Evolutionary conservation across 2,329 filamentous ascomycete species (phyloP), one percentile per base, ranked within the genome.

Genomic region (Aotearoamyces nothofagi): DNA sequence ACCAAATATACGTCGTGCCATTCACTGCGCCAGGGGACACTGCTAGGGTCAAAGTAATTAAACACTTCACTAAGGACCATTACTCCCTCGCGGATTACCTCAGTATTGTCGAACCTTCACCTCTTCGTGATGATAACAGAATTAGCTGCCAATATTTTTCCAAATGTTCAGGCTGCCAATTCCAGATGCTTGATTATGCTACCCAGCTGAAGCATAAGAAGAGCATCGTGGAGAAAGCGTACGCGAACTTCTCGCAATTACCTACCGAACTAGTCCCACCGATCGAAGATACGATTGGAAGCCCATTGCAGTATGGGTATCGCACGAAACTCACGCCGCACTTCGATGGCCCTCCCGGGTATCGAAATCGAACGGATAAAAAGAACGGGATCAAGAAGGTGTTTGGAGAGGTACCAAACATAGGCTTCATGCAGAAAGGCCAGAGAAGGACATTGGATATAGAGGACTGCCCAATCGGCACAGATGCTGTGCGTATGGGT

Each of bases 321-420:
- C 73, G 90, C 30, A 98, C 90, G 12, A 98, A 98, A 57, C 66
- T 98, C 40, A 98, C 90, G 11, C 90, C 90, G 15, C 90, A 98
- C 54, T 98, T 96, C 49, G 79, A 92, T 48, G 79, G 72, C 0
- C 81, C 84, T 1, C 69, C 71, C 15, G 62, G 44, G 44, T 54
- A 45, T 32, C 54, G 62, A 36, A 56, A 57, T 33, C 44, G 55
- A 31, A 24, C 26, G 4, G 64, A 59, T 22, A 56, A 47, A 35
- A 53, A 66, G 33, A 54, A 50, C 45, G 61, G 66, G 33, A 58
- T 61, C 34, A 63, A 63, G 46, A 61, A 63, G 33, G 57, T 55
- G 29, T 78, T 80, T 41, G 55, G 64, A 9, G 60, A 65, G 32
- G 64, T 79, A 3, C 90, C 90, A 0, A 67, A 78, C 3, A 82